These are phyloP conservation scores for Ascochyta rabiei DNA, from an alignment of 2,329 filamentous ascomycete species.

Conservation along the genomic window DNA sequence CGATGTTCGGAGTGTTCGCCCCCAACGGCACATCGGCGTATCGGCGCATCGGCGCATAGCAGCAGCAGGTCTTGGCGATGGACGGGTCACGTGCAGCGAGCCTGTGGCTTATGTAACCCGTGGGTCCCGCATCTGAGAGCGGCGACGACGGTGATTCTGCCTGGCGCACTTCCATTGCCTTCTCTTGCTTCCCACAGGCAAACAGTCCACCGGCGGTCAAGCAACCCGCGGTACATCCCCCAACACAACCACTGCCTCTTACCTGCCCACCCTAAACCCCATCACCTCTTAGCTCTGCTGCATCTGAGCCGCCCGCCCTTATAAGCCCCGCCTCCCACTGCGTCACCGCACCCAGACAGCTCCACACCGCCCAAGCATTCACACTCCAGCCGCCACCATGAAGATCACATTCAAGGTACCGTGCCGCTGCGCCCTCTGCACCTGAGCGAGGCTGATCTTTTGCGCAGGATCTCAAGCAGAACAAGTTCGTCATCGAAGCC, in stretches of 20 bases:
- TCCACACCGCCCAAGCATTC: conserved; percentile 9
- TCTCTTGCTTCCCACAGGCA: conserved; percentile 12
- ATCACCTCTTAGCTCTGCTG: conserved; percentile 6
- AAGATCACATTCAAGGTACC: conserved; percentile 74
- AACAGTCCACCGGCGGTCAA: neutral
- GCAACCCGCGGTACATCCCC: neutral
- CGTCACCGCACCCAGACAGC: conserved; percentile 25
- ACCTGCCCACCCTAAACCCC: neutral
- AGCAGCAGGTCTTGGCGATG: neutral
- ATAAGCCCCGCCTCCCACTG: conserved; percentile 35
- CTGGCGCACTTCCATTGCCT: conserved; percentile 33
- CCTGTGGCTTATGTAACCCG: neutral
- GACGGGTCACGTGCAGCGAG: conserved; percentile 1
- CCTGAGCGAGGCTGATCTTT: conserved; percentile 26
- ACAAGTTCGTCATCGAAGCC: conserved; percentile 96
- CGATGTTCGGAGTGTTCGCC: neutral
- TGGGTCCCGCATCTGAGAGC: conserved; percentile 8
- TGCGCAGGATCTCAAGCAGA: conserved; percentile 90
- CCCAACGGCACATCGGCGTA: neutral
- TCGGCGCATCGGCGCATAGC: neutral
- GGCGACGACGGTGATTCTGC: conserved; percentile 24
- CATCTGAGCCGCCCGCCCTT: conserved; percentile 15
- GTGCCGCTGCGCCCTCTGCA: conserved; percentile 17
- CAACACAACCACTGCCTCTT: neutral
- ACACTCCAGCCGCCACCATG: conserved; percentile 54